Conservation (phyloP, 306 rosid genomes). For the Corylus avellana region DNA sequence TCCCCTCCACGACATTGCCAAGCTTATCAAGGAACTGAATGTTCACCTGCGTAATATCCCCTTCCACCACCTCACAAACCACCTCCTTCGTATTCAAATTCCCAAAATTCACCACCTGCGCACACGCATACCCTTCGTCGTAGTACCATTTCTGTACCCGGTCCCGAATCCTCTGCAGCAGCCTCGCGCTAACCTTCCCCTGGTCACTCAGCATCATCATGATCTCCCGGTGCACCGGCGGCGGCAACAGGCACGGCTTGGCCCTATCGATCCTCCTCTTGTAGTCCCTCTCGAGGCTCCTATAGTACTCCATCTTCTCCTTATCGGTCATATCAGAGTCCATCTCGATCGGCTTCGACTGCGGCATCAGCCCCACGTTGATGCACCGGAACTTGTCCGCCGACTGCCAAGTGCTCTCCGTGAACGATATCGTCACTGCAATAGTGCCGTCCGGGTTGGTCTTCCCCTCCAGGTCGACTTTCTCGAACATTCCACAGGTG, state of each 20-base stretch:
- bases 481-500: slow-evolving; percentile 96
- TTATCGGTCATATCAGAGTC: slow-evolving; percentile 92
- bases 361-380: slow-evolving; percentile 80
- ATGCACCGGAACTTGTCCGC: slow-evolving; percentile 88
- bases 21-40: slow-evolving; percentile 92
- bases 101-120: slow-evolving; percentile 95
- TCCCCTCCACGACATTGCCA: slow-evolving; percentile 90
- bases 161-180: slow-evolving; percentile 87
- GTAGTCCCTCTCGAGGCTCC: slow-evolving; percentile 83
- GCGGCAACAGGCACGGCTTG: slow-evolving; percentile 72
- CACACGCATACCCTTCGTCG: slow-evolving; percentile 94
- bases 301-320: slow-evolving; percentile 74
- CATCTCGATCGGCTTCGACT: slow-evolving; percentile 82
- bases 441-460: slow-evolving; percentile 83
- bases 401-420: slow-evolving; percentile 88
- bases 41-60: slow-evolving; percentile 80
- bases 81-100: slow-evolving; percentile 91
- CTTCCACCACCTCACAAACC: slow-evolving; percentile 97
- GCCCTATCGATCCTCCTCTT: slow-evolving; percentile 80
- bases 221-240: slow-evolving; percentile 61
- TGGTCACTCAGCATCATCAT: slow-evolving; percentile 63
- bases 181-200: slow-evolving; percentile 85
- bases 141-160: slow-evolving; percentile 96
- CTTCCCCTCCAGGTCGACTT: slow-evolving; percentile 89
- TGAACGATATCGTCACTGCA: slow-evolving; percentile 60